A percentile compares a stretch with the other conserved stretches of the same genome.
Evolutionary conservation across 495 filamentous ascomycete genomes (phyloP).

Genomic region (Trichoderma orchidacearum): DNA sequence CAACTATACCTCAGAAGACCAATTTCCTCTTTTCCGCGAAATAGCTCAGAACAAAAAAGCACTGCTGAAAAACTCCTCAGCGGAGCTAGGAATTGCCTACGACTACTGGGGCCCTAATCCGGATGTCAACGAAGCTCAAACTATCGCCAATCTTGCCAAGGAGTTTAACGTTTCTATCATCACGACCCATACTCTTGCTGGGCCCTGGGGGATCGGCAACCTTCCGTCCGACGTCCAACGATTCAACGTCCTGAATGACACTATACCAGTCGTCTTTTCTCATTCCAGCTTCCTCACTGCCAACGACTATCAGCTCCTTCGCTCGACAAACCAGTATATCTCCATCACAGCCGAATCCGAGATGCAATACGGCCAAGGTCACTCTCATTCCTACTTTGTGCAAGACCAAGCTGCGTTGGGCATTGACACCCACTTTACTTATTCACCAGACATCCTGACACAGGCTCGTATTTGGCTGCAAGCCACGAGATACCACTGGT

Average conservation of each 20-base stretch:
- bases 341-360: constrained; percentile 33
- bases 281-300: constrained; percentile 20
- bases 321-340: constrained; percentile 21
- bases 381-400: constrained; percentile 19
- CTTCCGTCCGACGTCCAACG: constrained; percentile 17
- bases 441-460: constrained; percentile 25
- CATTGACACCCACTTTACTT: constrained; percentile 33
- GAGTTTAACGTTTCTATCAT: constrained; percentile 16
- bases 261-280: constrained; percentile 25
- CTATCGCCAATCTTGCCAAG: constrained; percentile 12
- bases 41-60: constrained; percentile 7
- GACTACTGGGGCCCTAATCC: constrained; percentile 17
- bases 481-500: constrained; percentile 14
- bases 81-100: constrained; percentile 22
- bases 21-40: constrained; percentile 17
- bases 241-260: constrained; percentile 16
- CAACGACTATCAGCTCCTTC: constrained; percentile 15
- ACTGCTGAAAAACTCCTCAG: constrained; percentile 5
- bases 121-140: constrained; percentile 10
- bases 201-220: constrained; percentile 19
- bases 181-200: constrained; percentile 19
- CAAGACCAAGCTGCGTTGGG: constrained; percentile 29
- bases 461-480: constrained; percentile 34
- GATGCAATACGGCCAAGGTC: constrained; percentile 28
- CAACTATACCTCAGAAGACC: constrained; percentile 11